A percentile compares a stretch with the other conserved stretches of the same genome.
Conservation (phyloP, 2,329 filamentous ascomycete genomes). For the Fusarium sp. region DNA sequence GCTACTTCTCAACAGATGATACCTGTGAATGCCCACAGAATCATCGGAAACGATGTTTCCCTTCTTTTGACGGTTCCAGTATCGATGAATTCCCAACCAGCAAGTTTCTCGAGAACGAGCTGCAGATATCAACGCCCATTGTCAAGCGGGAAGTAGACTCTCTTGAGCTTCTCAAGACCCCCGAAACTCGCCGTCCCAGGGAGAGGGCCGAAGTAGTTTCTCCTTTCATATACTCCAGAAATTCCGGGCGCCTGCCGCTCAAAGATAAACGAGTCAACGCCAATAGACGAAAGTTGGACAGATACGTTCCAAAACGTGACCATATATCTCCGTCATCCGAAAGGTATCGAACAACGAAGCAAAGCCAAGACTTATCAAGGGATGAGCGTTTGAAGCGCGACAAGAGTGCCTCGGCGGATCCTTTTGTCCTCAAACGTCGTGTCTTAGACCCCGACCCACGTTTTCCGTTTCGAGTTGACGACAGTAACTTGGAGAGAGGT, state of each 20-base stretch:
- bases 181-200: conserved; percentile 1
- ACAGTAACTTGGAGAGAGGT: conserved; percentile 33
- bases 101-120: conserved; percentile 2
- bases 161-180: conserved; percentile 1
- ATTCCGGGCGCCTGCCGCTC: conserved; percentile 2
- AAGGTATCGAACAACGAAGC: conserved; percentile 62
- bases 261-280: conserved; percentile 18
- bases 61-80: conserved; percentile 39
- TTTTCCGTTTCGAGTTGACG: conserved; percentile 32
- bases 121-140: neutral
- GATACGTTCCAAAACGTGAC: conserved; percentile 64
- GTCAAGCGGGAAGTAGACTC: neutral
- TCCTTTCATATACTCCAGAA: conserved; percentile 30
- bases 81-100: conserved; percentile 15
- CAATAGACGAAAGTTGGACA: conserved; percentile 55
- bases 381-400: conserved; percentile 62
- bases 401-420: conserved; percentile 57
- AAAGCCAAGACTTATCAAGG: conserved; percentile 57
- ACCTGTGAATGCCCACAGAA: conserved; percentile 16
- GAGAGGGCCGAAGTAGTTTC: conserved; percentile 23
- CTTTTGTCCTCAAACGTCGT: conserved; percentile 55
- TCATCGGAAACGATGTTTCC: conserved; percentile 12
- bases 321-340: conserved; percentile 55
- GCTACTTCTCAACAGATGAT: conserved; percentile 49
- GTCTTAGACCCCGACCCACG: conserved; percentile 22